phyloP scores from a whole-genome alignment of 371 early-diverging fungal genomes.

The Actinomucor elegans region DNA sequence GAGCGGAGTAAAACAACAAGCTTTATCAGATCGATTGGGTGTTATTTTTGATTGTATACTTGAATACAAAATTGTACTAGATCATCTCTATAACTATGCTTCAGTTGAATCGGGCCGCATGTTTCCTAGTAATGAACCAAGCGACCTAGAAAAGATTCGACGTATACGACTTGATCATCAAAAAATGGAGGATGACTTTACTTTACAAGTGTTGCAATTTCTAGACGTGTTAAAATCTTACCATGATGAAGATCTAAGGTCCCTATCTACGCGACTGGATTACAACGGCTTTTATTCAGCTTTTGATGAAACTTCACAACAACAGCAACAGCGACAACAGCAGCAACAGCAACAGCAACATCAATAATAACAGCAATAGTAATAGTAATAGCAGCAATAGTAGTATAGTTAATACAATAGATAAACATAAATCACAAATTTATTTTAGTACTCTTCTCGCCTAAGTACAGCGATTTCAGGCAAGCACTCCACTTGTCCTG shows the following conservation, averaged over 20 bases:
- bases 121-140: neutral
- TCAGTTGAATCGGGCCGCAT: slow-evolving; percentile 1
- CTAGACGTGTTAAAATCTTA: slow-evolving; percentile 62
- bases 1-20: slow-evolving; percentile 35
- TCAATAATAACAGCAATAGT: no score
- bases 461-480: no score
- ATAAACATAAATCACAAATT: no score
- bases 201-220: slow-evolving; percentile 36
- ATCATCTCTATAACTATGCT: slow-evolving; percentile 30
- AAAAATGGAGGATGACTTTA: slow-evolving; percentile 20
- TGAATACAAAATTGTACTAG: slow-evolving; percentile 31
- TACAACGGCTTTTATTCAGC: slow-evolving; percentile 75
- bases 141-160: slow-evolving; percentile 21
- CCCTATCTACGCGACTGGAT: slow-evolving; percentile 69
- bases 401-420: no score
- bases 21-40: slow-evolving; percentile 31
- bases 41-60: slow-evolving; percentile 42
- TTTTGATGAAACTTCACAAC: neutral
- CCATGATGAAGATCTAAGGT: slow-evolving; percentile 71
- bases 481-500: slow-evolving; percentile 6
- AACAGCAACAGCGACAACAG: no score
- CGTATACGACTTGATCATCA: slow-evolving; percentile 36
- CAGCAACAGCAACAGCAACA: no score
- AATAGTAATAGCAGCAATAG: no score
- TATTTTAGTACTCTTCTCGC: no score